These are phyloP conservation scores for Aspergillus amoenus DNA, from an alignment of 2,329 filamentous ascomycete genomes.

Conservation along the genomic window DNA sequence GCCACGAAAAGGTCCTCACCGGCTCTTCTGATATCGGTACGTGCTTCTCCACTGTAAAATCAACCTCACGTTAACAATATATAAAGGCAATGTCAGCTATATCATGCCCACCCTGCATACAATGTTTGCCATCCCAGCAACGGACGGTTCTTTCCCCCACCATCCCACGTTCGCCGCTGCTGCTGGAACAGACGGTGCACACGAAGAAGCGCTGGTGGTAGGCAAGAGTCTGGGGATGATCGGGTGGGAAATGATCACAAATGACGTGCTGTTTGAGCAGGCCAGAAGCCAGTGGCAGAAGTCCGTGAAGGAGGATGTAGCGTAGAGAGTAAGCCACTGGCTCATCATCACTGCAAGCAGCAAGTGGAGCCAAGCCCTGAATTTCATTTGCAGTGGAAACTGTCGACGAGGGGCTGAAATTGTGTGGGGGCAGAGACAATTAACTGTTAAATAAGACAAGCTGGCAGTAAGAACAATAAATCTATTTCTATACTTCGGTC, in stretches of 20 bases:
- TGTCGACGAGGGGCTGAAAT: too few species aligned
- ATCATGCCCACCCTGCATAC: conserved; percentile 50
- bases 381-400: too few species aligned
- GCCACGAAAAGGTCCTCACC: conserved; percentile 39
- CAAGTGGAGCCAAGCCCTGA: too few species aligned
- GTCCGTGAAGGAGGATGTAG: neutral
- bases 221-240: conserved; percentile 48
- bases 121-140: conserved; percentile 47
- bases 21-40: conserved; percentile 52
- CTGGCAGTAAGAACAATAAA: too few species aligned
- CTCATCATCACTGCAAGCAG: too few species aligned
- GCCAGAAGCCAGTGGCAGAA: conserved; percentile 27
- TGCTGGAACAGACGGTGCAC: conserved; percentile 44
- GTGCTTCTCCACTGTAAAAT: too few species aligned
- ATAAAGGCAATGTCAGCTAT: conserved; percentile 52
- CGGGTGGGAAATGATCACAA: conserved; percentile 33
- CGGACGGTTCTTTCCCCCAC: conserved; percentile 37
- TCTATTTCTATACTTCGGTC: too few species aligned
- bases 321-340: too few species aligned
- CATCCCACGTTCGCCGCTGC: conserved; percentile 46
- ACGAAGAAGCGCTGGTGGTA: conserved; percentile 44
- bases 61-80: too few species aligned
- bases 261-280: conserved; percentile 23
- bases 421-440: too few species aligned
- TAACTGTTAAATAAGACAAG: too few species aligned